A percentile compares a stretch with the other conserved stretches of the same genome.
These are phyloP conservation scores for Kwoniella bestiolae DNA, from an alignment of 768 basidiomycete genomes.

Conservation along the genomic window DNA sequence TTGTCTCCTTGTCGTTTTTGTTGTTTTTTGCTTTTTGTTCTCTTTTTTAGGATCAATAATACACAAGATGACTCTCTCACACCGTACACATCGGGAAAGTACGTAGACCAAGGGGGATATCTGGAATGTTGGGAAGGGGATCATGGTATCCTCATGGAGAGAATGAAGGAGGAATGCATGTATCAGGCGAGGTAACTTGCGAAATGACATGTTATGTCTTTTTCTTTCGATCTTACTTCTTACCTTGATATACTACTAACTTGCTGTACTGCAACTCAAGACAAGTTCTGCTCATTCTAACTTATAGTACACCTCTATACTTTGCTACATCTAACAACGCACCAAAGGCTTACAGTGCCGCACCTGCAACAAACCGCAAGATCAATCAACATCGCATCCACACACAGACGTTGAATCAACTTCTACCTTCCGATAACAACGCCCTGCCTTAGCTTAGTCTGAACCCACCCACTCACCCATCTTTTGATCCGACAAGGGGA, in stretches of 20 bases:
- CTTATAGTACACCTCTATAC: neutral
- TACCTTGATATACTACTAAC: neutral
- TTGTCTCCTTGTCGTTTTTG: neutral
- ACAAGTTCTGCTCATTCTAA: neutral
- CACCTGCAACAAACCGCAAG: neutral
- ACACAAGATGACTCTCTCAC: neutral
- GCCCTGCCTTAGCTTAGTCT: neutral
- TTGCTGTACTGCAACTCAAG: neutral
- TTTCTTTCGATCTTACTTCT: neutral
- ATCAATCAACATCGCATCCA: neutral
- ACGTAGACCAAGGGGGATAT: too few species aligned
- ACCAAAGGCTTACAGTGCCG: conserved; percentile 17
- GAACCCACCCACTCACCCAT: neutral
- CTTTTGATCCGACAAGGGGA: conserved; percentile 8
- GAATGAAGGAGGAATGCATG: neutral
- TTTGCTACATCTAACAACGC: neutral
- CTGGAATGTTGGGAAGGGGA: too few species aligned
- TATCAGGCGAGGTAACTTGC: neutral
- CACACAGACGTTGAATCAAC: conserved; percentile 24
- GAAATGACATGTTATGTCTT: neutral
- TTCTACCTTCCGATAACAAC: conserved; percentile 10
- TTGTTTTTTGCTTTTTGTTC: conserved; percentile 12
- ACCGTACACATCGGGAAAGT: neutral
- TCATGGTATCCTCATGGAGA: too few species aligned
- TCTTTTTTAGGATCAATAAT: conserved; percentile 6